A percentile compares a stretch with the other conserved stretches of the same genome.
Conservation (phyloP, 306 rosid genomes). For the Castanopsis chinensis region DNA sequence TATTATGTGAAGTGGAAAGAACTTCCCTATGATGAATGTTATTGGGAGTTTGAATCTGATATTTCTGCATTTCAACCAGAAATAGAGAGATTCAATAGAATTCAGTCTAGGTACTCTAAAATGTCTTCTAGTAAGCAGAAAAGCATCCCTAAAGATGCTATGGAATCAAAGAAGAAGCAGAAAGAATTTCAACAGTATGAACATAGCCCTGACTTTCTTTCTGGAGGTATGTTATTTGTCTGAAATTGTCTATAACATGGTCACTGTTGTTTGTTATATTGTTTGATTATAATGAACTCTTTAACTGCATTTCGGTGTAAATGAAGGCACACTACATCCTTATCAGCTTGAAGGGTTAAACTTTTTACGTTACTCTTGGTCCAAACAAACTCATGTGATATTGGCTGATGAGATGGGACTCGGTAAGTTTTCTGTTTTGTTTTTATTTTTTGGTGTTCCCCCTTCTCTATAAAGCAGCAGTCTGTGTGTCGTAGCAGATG, state of each 20-base stretch:
- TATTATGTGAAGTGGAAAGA: conserved; percentile 97
- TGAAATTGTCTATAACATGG: conserved; percentile 16
- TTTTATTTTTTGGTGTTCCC: conserved; percentile 9
- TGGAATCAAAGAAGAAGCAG: conserved; percentile 62
- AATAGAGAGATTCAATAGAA: conserved; percentile 73
- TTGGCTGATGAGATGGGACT: conserved; percentile 99
- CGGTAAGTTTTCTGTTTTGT: conserved; percentile 48
- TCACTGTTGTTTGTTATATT: conserved; percentile 11
- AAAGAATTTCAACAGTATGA: conserved; percentile 95
- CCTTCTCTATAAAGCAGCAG: background rate
- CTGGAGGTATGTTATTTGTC: conserved; percentile 55
- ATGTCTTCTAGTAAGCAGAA: conserved; percentile 60
- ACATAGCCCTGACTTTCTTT: conserved; percentile 77
- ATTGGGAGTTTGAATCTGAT: conserved; percentile 90
- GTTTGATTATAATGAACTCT: conserved; percentile 24
- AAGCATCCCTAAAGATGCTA: conserved; percentile 45
- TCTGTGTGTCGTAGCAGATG: conserved; percentile 19
- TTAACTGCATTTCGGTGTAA: conserved; percentile 31
- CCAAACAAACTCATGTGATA: conserved; percentile 97
- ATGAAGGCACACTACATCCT: conserved; percentile 84
- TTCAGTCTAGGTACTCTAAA: conserved; percentile 67
- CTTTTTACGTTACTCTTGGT: conserved; percentile 96
- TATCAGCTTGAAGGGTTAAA: conserved; percentile 99
- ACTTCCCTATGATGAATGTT: conserved; percentile 90
- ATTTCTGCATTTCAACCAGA: conserved; percentile 93